These are phyloP conservation scores for Fusarium ramigenum DNA, from an alignment of 2,329 filamentous ascomycete species.

Conservation along the genomic window DNA sequence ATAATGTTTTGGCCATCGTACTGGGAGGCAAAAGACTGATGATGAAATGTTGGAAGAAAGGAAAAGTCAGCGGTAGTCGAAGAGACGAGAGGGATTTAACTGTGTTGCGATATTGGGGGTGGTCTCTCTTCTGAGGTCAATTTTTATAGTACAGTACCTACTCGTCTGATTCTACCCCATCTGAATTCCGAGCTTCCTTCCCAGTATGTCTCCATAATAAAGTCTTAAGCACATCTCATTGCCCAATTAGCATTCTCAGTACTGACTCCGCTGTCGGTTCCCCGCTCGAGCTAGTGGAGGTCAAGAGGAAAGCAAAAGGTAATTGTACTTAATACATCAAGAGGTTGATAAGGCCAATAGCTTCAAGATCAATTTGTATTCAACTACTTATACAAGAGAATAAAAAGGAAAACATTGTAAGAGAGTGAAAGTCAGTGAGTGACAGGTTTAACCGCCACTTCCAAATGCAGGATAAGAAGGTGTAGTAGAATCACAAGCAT, in stretches of 20 bases:
- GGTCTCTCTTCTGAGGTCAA: not conserved
- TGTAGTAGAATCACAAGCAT: not conserved
- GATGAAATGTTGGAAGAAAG: fast-evolving
- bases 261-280: not conserved
- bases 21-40: fast-evolving
- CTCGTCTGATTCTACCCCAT: not conserved
- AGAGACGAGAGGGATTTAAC: not conserved
- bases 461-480: not conserved
- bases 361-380: fast-evolving
- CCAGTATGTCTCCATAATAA: not conserved
- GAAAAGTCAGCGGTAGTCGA: fast-evolving
- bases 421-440: not conserved
- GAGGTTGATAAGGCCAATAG: not conserved
- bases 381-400: not conserved
- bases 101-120: not conserved
- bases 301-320: too few relatives aligned
- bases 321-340: not conserved
- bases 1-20: not conserved
- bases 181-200: slow-evolving; percentile 1
- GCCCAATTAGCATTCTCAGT: not conserved
- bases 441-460: not conserved
- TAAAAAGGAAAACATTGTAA: fast-evolving
- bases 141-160: not conserved
- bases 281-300: not conserved
- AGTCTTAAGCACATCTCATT: fast-evolving